phyloP scores from a whole-genome alignment of 306 rosid genomes.

The Pueraria montana region DNA sequence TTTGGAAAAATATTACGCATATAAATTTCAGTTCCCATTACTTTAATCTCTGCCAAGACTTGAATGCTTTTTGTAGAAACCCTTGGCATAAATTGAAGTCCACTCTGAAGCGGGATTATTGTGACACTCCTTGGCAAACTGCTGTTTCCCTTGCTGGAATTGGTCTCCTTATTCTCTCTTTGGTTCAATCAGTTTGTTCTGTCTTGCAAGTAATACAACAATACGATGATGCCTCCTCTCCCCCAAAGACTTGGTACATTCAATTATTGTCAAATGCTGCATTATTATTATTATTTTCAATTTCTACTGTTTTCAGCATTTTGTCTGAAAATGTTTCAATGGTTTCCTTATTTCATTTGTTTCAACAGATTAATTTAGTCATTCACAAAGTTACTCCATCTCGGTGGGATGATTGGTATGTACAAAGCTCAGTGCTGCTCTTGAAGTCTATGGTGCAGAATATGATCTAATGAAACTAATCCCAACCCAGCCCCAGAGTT shows the following conservation, averaged over 20 bases:
- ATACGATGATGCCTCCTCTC: background rate
- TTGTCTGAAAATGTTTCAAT: background rate
- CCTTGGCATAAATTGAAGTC: too few relatives aligned
- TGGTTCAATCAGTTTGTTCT: constrained; percentile 49
- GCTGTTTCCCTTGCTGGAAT: constrained; percentile 50
- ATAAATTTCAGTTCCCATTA: too few relatives aligned
- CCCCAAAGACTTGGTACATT: background rate
- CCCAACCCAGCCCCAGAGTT: too few relatives aligned
- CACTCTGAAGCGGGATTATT: too few relatives aligned
- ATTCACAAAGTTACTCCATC: background rate
- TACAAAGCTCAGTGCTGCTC: background rate
- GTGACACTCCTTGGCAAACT: constrained; percentile 47
- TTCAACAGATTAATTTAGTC: background rate
- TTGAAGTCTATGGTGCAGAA: too few relatives aligned
- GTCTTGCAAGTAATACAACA: constrained; percentile 36
- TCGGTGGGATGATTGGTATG: background rate
- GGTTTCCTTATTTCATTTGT: background rate
- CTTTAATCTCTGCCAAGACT: too few relatives aligned
- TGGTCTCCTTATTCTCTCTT: constrained; percentile 30
- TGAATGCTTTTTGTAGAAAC: too few relatives aligned
- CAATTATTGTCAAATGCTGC: background rate
- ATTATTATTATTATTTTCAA: background rate
- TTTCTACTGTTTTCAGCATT: background rate
- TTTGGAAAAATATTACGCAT: too few relatives aligned
- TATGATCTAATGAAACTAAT: too few relatives aligned